phyloP scores from a whole-genome alignment of 2,329 filamentous ascomycete genomes.

The Didymella arachidicola region DNA sequence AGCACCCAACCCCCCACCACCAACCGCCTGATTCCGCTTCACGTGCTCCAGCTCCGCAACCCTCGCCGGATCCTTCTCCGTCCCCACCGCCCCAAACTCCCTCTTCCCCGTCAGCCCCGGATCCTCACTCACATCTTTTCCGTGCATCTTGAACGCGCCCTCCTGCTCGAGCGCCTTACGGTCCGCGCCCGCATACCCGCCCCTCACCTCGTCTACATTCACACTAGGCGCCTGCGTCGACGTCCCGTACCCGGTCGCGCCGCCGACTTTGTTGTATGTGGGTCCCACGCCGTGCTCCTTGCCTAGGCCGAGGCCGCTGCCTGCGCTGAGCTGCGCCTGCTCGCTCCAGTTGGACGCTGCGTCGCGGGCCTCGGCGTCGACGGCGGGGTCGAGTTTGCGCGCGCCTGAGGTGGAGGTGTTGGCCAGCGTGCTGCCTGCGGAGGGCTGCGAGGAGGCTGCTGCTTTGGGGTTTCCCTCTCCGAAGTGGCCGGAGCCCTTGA shows the following conservation, averaged over 20 bases:
- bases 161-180: constrained; percentile 36
- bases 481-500: constrained; percentile 66
- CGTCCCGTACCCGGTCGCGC: constrained; percentile 31
- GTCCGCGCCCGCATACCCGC: constrained; percentile 45
- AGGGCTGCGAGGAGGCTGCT: constrained; percentile 59
- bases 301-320: constrained; percentile 40
- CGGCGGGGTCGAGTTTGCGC: constrained; percentile 58
- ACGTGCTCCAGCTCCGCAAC: constrained; percentile 53
- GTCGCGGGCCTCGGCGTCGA: constrained; percentile 56
- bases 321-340: constrained; percentile 52
- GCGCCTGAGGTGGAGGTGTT: constrained; percentile 64
- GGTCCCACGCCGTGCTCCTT: constrained; percentile 48
- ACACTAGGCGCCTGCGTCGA: constrained; percentile 5
- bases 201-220: constrained; percentile 28
- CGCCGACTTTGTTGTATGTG: constrained; percentile 42
- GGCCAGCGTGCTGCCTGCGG: constrained; percentile 63
- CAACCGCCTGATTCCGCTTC: constrained; percentile 43
- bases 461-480: constrained; percentile 64
- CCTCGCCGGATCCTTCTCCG: constrained; percentile 63
- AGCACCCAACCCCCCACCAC: constrained; percentile 37
- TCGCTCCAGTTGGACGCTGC: constrained; percentile 51
- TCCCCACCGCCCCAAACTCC: constrained; percentile 58
- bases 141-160: constrained; percentile 57
- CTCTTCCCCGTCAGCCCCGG: constrained; percentile 30
- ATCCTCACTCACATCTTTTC: constrained; percentile 60